Evolutionary conservation across 2,329 filamentous ascomycete genomes (phyloP), one percentile per base, ranked within the genome.

Genomic region (Exophiala mesophila): DNA sequence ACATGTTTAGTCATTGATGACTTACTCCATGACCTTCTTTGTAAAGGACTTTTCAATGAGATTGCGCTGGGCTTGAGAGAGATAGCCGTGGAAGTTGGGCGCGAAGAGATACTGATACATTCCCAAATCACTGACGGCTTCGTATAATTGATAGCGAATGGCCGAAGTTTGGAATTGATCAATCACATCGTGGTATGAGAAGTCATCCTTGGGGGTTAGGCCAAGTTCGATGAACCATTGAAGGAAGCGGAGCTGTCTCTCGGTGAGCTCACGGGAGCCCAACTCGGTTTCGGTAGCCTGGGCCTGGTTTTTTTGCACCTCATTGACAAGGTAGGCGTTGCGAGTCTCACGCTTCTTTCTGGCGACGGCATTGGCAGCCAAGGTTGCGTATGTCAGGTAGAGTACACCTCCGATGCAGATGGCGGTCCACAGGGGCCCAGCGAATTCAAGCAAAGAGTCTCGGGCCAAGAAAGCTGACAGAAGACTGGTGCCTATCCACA

Each of bases 141-240:
- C 47, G 18, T 47, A 50, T n/a, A 48, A 34, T n/a, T 50, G 47
- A 21, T 50, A 50, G 8, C 47, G 44, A 16, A 50, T 29, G 5
- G 47, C 47, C 2, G 36, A 31, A 10, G 47, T 50, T 16, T 50
- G 47, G n/a, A 50, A 50, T 33, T 50, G 47, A 32, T 47, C 44
- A 20, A 47, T 44, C 12, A 48, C 41, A 30, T 50, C 47, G 31
- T 50, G 47, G 31, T 50, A 47, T 8, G 40, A 44, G 34, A 47
- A 45, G 16, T 50, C 47, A 21, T 50, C 37, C 18, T 47, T 42
- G n/a, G 31, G 19, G 8, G 44, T 44, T 21, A 47, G 23, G 16
- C 39, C 47, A 20, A 41, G 44, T 19, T 50, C 47, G 13, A 47
- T 12, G 13, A 28, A 41, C 41, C 43, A 47, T 30, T 52, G 49